Evolutionary conservation across 2,329 filamentous ascomycete species (phyloP), one percentile per base, ranked within the genome.

Genomic region (Hypoxylon sp.): DNA sequence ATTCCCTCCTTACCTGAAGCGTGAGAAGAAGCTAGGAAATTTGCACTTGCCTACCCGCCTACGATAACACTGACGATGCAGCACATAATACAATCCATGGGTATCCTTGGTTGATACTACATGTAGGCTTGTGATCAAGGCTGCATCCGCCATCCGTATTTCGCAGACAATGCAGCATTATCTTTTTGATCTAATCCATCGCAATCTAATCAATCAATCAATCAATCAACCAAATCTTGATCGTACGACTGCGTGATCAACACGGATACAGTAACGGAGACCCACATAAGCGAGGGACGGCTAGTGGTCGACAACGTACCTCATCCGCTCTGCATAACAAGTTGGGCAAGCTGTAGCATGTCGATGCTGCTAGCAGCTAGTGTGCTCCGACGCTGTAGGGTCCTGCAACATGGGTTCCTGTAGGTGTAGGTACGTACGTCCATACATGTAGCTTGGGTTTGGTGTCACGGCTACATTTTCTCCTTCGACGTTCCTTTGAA

Each of bases 171-270:
- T 41, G 32, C 30, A 44, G 35, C 36, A 57, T 57, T 50, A 45
- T 51, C 30, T 53, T 48, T 59, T 60, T 63, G 55, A 66, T 66
- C 63, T 63, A 57, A 66, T 64, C 63, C 63, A 63, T 64, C 44
- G 9, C 16, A 50, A 59, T 59, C 56, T 59, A 54, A 59, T 59
- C 56, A 59, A 59, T 59, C 63, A 65, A 64, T 60, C 59, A n/a
- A n/a, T n/a, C n/a, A n/a, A n/a, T n/a, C n/a, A n/a, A n/a, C n/a
- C n/a, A n/a, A n/a, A n/a, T 29, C 58, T 51, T 51, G 44, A 52
- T 59, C 47, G 47, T 59, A 55, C 41, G 43, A 54, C 48, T 15
- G 36, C 16, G 32, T 53, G 43, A 53, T 52, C 53, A 42, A 47
- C 26, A 32, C 32, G 12, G 47, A 15, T 31, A 46, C 29, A 34